phyloP scores from a whole-genome alignment of 1,284 basidiomycete genomes.

The Coriolopsis trogii region DNA sequence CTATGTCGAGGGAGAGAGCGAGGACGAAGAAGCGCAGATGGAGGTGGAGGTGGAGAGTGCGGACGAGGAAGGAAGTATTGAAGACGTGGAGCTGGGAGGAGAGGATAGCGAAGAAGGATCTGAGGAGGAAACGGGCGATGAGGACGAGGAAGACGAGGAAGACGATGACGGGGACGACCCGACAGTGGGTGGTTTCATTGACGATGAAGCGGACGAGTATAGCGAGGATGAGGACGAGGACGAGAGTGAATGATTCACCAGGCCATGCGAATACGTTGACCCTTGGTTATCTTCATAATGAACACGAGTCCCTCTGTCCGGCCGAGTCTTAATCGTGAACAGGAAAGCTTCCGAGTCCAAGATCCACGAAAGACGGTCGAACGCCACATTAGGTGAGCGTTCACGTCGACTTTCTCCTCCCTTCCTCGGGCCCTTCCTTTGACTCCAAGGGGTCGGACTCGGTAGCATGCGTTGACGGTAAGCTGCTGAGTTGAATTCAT shows the following conservation, averaged over 20 bases:
- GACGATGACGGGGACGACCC: slow-evolving; percentile 58
- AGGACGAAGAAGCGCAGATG: slow-evolving; percentile 60
- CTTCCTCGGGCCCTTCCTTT: no score
- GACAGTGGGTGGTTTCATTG: slow-evolving; percentile 65
- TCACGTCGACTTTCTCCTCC: no score
- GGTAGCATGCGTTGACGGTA: no score
- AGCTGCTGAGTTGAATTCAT: no score
- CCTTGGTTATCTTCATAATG: no score
- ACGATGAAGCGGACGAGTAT: slow-evolving; percentile 76
- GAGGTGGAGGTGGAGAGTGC: slow-evolving; percentile 65
- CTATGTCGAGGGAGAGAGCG: slow-evolving; percentile 82
- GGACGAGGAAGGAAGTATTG: slow-evolving; percentile 69
- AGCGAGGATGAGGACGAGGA: slow-evolving; percentile 61
- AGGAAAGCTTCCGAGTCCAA: no score
- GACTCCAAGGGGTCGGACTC: no score
- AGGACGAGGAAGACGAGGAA: slow-evolving; percentile 53
- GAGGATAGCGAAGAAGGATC: slow-evolving; percentile 60
- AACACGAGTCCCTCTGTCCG: no score
- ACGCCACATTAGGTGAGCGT: no score
- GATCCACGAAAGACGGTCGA: no score
- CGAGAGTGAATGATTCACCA: slow-evolving; percentile 46
- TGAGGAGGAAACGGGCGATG: slow-evolving; percentile 54
- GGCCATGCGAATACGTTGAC: no score
- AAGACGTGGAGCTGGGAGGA: slow-evolving; percentile 79
- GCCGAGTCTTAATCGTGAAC: no score